phyloP scores from a whole-genome alignment of 2,329 filamentous ascomycete genomes.

The Paraphoma chrysanthemicola region DNA sequence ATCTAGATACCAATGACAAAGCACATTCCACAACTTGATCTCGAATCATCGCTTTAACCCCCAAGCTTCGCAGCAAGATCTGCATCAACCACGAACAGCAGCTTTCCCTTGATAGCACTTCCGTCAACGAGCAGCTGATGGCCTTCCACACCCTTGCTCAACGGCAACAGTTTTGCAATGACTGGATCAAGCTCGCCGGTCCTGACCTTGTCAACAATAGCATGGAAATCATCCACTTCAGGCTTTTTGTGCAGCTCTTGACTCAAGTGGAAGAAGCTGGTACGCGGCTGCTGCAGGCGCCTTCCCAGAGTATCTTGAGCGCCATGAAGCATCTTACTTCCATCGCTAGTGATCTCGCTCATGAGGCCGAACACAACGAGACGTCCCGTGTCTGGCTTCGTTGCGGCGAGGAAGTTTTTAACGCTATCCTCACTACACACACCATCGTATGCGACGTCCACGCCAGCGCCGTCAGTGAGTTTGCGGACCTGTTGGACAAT shows the following conservation, averaged over 20 bases:
- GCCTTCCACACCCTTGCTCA: conserved; percentile 10
- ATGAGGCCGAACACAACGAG: conserved; percentile 13
- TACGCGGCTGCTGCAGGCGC: conserved; percentile 5
- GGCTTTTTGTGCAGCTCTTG: conserved; percentile 4
- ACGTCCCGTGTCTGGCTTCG: conserved; percentile 9
- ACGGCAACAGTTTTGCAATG: conserved; percentile 5
- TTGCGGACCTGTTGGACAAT: conserved; percentile 8
- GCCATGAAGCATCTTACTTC: conserved; percentile 5
- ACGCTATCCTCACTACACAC: conserved; percentile 12
- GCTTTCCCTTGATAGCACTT: conserved; percentile 10
- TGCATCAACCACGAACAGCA: conserved; percentile 12
- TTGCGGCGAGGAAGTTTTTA: conserved; percentile 6
- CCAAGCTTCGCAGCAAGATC: conserved; percentile 5
- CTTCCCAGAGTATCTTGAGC: conserved; percentile 1
- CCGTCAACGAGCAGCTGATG: conserved; percentile 11
- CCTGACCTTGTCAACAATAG: conserved; percentile 8
- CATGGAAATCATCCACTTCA: conserved; percentile 10
- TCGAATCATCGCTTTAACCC: not conserved
- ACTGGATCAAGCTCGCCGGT: conserved; percentile 9
- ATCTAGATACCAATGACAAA: not conserved
- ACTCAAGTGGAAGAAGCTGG: conserved; percentile 8
- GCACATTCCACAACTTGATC: not conserved
- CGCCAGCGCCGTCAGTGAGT: conserved; percentile 11
- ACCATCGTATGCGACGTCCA: conserved; percentile 15
- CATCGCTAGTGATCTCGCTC: conserved; percentile 9